Conservation (phyloP, 345 rosid species). For the Kernera saxatilis region DNA sequence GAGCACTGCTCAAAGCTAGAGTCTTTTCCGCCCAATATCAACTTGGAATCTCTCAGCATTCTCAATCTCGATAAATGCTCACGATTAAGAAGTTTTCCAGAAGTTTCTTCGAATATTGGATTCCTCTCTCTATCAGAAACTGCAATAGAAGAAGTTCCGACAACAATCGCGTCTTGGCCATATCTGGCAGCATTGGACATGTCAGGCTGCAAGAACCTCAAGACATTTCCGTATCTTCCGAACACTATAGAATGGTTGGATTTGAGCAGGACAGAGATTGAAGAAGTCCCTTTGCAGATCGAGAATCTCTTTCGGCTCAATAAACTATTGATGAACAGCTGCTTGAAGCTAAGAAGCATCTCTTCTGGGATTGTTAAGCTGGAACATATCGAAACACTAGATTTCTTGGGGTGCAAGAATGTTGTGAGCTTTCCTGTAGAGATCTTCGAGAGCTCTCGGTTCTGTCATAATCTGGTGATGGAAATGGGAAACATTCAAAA, state of each 20-base stretch:
- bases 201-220: slow-evolving; percentile 5
- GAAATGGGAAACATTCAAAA: slow-evolving; percentile 3
- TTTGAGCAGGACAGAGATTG: slow-evolving; percentile 13
- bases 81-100: slow-evolving; percentile 13
- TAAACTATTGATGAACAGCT: slow-evolving; percentile 22
- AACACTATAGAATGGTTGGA: slow-evolving; percentile 2
- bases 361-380: slow-evolving; percentile 8
- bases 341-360: slow-evolving; percentile 21
- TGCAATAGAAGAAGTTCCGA: slow-evolving; percentile 17
- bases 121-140: slow-evolving; percentile 6
- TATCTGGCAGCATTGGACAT: neutral
- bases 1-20: slow-evolving; percentile 8
- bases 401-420: slow-evolving; percentile 21
- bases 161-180: slow-evolving; percentile 1
- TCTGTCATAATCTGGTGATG: slow-evolving; percentile 23
- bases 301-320: neutral
- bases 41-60: slow-evolving; percentile 15
- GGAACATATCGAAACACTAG: slow-evolving; percentile 14
- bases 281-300: slow-evolving; percentile 6
- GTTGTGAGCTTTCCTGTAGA: slow-evolving; percentile 16
- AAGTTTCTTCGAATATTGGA: slow-evolving; percentile 6
- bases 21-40: neutral
- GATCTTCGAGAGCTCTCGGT: slow-evolving; percentile 23
- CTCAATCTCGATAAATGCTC: slow-evolving; percentile 21
- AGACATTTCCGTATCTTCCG: slow-evolving; percentile 15